Evolutionary conservation across 148 eudicot species (phyloP).

Genomic region (Chenopodium suecicum): DNA sequence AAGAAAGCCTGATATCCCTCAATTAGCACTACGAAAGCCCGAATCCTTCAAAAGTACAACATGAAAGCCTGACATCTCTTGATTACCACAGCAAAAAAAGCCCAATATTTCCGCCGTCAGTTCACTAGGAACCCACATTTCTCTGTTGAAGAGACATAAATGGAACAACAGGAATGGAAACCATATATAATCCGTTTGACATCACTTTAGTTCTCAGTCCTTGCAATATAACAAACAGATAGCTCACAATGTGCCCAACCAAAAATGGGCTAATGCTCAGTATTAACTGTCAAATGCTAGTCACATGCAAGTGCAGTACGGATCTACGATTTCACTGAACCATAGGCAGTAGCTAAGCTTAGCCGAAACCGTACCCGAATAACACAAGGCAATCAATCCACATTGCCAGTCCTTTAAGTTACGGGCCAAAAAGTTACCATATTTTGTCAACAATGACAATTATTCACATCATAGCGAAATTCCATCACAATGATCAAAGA

Average conservation of each 20-base stretch:
- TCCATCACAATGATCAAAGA: not conserved
- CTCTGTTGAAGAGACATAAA: too few species aligned
- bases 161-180: too few species aligned
- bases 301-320: not conserved
- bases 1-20: too few species aligned
- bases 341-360: not conserved
- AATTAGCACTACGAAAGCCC: too few species aligned
- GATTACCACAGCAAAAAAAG: too few species aligned
- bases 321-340: too few species aligned
- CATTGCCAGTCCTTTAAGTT: not conserved
- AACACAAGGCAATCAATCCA: not conserved
- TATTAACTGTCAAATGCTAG: not conserved
- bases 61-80: too few species aligned
- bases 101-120: too few species aligned
- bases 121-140: too few species aligned
- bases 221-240: not conserved
- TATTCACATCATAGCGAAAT: not conserved
- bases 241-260: not conserved
- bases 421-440: not conserved
- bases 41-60: too few species aligned
- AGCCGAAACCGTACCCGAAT: not conserved
- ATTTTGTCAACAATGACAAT: slow-evolving; percentile 6
- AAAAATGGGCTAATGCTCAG: too few species aligned
- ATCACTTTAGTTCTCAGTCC: not conserved
- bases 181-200: too few species aligned